These are phyloP conservation scores for Boletus pseudo-olivaceus DNA, from an alignment of 768 basidiomycete species.

Conservation along the genomic window DNA sequence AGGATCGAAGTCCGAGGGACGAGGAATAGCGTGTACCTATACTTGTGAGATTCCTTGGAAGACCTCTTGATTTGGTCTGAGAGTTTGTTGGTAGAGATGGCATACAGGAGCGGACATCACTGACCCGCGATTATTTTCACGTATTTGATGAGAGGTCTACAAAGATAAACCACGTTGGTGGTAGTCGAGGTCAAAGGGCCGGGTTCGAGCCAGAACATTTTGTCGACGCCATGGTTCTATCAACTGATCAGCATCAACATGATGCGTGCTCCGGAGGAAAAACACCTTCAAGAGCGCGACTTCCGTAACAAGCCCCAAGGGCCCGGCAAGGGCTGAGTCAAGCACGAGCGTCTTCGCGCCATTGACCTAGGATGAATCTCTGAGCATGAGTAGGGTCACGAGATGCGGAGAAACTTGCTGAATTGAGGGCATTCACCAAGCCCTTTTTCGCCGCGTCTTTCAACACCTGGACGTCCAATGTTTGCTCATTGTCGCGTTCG, in stretches of 20 bases:
- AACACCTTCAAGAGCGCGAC: constrained; percentile 86
- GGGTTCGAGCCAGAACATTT: constrained; percentile 98
- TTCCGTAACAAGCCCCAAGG: constrained; percentile 92
- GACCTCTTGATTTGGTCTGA: constrained; percentile 91
- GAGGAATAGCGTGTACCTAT: constrained; percentile 82
- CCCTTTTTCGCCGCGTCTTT: constrained; percentile 77
- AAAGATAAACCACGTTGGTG: constrained; percentile 89
- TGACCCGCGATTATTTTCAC: constrained; percentile 90
- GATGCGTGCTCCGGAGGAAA: background rate
- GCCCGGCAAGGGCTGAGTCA: constrained; percentile 82
- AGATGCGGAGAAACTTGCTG: constrained; percentile 40
- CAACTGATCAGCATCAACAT: constrained; percentile 6
- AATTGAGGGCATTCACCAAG: constrained; percentile 83
- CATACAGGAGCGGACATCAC: constrained; percentile 8
- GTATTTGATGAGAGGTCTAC: constrained; percentile 79
- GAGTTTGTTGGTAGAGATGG: constrained; percentile 22
- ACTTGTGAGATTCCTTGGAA: constrained; percentile 63
- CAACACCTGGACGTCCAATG: constrained; percentile 59
- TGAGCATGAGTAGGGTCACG: constrained; percentile 2
- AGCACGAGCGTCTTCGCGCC: constrained; percentile 97
- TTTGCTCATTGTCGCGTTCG: constrained; percentile 35
- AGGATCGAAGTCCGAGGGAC: constrained; percentile 87
- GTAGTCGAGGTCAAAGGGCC: constrained; percentile 82
- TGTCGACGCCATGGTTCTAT: constrained; percentile 97
- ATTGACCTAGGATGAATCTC: constrained; percentile 56